Base-by-base conservation (phyloP, 75 land plant species). In the Pinus albicaulis region DNA sequence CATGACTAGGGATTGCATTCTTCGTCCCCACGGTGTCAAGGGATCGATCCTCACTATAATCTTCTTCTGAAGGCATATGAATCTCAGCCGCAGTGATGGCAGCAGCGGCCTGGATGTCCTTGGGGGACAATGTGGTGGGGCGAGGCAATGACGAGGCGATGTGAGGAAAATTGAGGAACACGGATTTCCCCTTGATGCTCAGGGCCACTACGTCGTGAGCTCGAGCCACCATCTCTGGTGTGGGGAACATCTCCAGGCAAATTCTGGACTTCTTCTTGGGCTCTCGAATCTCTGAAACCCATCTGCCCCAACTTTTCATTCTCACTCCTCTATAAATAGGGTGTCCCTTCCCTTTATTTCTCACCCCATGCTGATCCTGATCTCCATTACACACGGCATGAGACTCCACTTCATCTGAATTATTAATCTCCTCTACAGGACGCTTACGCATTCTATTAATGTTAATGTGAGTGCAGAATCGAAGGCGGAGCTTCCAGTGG, bases 211-310 rank as follows among this genome's bases (percentile, higher is more conserved):
- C 83, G 59, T 84, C 86, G 28, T 84, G 78, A 3, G 86, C 86
- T 16, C 83, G 74, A 12, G 86, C 86, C 3, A 83, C 86, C 80
- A 84, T 81, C 69, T 80, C 86, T 0, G 86, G 80, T 2, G 86
- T 84, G 20, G 83, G 75, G 44, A 84, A 84, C 3, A 83, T 82
- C 1, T 83, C 86, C 28, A 84, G 55, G 83, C 86, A 84, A 55
- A 84, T 84, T 23, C 86, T 71, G 28, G 74, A 55, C 74, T 84
- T 84, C 79, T 80, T 80, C 73, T 73, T 76, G 48, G 86, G 86
- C 62, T 80, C 83, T 3, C 86, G 79, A 26, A 84, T 84, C 59
- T 84, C 86, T 1, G 86, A 80, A 15, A 84, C 86, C 86, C 86
- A 84, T 53, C 72, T 81, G 1, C 86, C 86, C 86, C 86, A 84